Evolutionary conservation across 352 stramenopile species (phyloP), one percentile per base, ranked within the genome.

Genomic region (Stephanocyclus meneghinianus): DNA sequence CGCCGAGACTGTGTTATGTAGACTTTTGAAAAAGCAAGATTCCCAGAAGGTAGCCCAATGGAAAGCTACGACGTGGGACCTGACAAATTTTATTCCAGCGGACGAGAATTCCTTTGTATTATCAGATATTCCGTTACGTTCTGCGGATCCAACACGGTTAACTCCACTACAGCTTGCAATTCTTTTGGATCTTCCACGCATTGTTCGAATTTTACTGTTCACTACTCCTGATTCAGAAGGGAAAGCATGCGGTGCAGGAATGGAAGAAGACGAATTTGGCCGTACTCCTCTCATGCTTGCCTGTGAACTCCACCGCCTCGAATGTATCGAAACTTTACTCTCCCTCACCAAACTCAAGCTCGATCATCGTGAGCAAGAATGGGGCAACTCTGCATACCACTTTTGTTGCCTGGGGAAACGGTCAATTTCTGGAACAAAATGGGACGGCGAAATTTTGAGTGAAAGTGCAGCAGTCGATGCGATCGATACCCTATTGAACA

Each of bases 231-330:
- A 7, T 32, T 30, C 35, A 42, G n/a, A 42, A 75, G 0, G 8
- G 26, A 16, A 9, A 62, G 60, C 18, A 44, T 47, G 5, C 37
- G 53, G n/a, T 59, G 2, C n/a, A 53, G 45, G 45, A 53, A 21
- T 53, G 5, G 45, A 76, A 9, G 71, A 80, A 42, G 72, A 79
- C 45, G 64, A 73, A 29, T 21, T 69, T 13, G 71, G 65, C 21
- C 53, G 63, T 44, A 84, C 71, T 32, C 66, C 77, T 45, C 71
- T 84, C 4, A 74, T 84, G 77, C 66, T 84, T 0, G 77, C 77
- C 8, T 84, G 77, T 37, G 71, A 84, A 51, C 66, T 84, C 3
- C 35, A 68, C 26, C 77, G 64, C 32, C n/a, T 65, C n/a, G 50
- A 44, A 32, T 84, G 71, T 45, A 80, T 84, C 15, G 37, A 80